A percentile compares a stretch with the other conserved stretches of the same genome.
Evolutionary conservation across 2,329 filamentous ascomycete genomes (phyloP).

Genomic region (Coccinonectria pachysandricola): DNA sequence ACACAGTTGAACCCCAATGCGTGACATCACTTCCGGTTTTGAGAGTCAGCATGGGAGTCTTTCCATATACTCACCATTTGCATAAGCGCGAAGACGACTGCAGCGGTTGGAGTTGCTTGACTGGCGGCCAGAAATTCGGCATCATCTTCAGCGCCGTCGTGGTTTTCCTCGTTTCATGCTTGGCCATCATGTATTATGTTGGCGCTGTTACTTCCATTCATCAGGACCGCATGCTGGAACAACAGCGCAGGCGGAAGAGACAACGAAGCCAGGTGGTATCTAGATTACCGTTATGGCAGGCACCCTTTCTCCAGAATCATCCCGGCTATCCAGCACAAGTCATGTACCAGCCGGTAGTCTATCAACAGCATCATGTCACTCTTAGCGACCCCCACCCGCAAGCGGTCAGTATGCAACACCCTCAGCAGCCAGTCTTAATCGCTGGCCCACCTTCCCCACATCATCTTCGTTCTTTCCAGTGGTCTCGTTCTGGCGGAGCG

Average conservation of each 20-base stretch:
- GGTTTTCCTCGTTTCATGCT: conserved; percentile 16
- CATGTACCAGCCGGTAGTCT: conserved; percentile 12
- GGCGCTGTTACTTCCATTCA: conserved; percentile 14
- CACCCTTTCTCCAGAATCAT: conserved; percentile 10
- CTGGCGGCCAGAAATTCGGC: conserved; percentile 25
- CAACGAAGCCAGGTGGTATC: conserved; percentile 2
- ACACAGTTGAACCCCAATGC: no score
- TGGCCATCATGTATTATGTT: conserved; percentile 26
- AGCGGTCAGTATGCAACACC: not conserved
- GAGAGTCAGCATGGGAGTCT: no score
- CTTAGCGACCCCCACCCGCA: conserved; percentile 1
- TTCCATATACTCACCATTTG: not conserved
- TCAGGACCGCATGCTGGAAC: conserved; percentile 5
- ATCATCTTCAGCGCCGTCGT: conserved; percentile 28
- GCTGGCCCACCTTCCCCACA: conserved; percentile 1
- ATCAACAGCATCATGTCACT: conserved; percentile 1
- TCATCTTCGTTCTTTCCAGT: conserved; percentile 1
- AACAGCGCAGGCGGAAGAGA: conserved; percentile 4
- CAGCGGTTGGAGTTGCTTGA: conserved; percentile 31
- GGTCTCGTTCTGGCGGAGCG: not conserved
- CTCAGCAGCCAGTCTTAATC: conserved; percentile 4
- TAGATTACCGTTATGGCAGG: conserved; percentile 7
- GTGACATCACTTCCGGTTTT: no score
- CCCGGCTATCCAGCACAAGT: conserved; percentile 4
- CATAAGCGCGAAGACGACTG: conserved; percentile 10